These are phyloP conservation scores for Cadophora sp. DNA, from an alignment of 2,329 filamentous ascomycete genomes.

Conservation along the genomic window DNA sequence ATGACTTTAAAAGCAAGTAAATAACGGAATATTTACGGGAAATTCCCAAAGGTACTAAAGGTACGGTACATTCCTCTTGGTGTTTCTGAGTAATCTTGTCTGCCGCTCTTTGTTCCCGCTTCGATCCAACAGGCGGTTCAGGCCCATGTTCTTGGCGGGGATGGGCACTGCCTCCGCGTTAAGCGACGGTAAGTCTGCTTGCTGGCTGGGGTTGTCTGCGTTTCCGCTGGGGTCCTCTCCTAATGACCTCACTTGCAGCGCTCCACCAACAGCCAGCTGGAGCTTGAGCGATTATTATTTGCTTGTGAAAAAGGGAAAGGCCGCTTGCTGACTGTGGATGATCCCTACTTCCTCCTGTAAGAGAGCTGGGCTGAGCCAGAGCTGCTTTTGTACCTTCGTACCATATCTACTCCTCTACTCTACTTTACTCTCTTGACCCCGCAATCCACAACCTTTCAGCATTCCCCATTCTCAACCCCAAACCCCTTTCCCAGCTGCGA, in stretches of 20 bases:
- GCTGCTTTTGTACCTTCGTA: background rate
- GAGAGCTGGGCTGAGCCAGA: background rate
- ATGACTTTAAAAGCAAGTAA: too few relatives aligned
- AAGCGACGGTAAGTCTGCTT: background rate
- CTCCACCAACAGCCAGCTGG: conserved; percentile 5
- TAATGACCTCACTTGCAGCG: background rate
- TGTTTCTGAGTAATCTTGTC: background rate
- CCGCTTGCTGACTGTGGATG: conserved; percentile 11
- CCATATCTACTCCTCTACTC: background rate
- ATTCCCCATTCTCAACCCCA: background rate
- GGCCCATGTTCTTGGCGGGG: background rate
- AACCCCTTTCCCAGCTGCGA: conserved; percentile 39
- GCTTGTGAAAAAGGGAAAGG: conserved; percentile 8
- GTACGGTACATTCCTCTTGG: background rate
- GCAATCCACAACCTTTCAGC: conserved; percentile 15
- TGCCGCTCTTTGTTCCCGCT: background rate
- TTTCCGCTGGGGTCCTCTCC: background rate
- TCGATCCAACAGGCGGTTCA: background rate
- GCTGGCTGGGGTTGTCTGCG: background rate
- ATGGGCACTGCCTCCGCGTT: background rate
- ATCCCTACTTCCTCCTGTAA: background rate
- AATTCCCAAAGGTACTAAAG: background rate
- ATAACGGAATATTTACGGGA: too few relatives aligned
- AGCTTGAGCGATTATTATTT: conserved; percentile 1
- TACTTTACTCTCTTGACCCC: conserved; percentile 5